Conservation (phyloP, 169 alveolate genomes). For the Plasmodium ovale region DNA sequence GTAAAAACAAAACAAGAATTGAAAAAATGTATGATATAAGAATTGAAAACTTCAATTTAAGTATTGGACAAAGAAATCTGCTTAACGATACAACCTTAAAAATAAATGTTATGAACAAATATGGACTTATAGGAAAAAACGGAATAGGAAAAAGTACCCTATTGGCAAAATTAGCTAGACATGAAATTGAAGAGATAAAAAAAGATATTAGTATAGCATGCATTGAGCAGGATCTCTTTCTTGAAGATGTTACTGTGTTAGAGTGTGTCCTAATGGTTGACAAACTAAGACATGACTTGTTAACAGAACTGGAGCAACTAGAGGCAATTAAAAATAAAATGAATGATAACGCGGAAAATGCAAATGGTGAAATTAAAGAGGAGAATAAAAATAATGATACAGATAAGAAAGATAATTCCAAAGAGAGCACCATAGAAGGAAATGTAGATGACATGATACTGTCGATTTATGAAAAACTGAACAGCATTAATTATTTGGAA, state of each 20-base stretch:
- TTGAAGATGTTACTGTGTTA: constrained; percentile 91
- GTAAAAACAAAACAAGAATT: constrained; percentile 77
- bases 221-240: constrained; percentile 94
- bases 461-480: constrained; percentile 89
- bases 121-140: constrained; percentile 97
- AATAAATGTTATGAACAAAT: constrained; percentile 93
- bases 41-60: constrained; percentile 89
- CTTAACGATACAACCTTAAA: constrained; percentile 93
- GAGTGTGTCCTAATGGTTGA: constrained; percentile 95
- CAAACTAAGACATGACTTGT: constrained; percentile 91
- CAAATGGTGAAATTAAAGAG: neutral
- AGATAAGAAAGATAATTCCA: constrained; percentile 17
- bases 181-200: constrained; percentile 95
- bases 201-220: constrained; percentile 93
- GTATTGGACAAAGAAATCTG: constrained; percentile 95
- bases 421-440: constrained; percentile 83
- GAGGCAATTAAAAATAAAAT: constrained; percentile 73
- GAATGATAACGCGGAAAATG: neutral
- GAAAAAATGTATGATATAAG: constrained; percentile 85
- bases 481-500: constrained; percentile 85
- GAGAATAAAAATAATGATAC: constrained; percentile 1
- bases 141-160: constrained; percentile 98
- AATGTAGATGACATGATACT: constrained; percentile 93
- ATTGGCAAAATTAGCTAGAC: constrained; percentile 94
- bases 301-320: constrained; percentile 89